Conservation (phyloP, 164 flowering plant genomes). For the Aristolochia fimbriata region DNA sequence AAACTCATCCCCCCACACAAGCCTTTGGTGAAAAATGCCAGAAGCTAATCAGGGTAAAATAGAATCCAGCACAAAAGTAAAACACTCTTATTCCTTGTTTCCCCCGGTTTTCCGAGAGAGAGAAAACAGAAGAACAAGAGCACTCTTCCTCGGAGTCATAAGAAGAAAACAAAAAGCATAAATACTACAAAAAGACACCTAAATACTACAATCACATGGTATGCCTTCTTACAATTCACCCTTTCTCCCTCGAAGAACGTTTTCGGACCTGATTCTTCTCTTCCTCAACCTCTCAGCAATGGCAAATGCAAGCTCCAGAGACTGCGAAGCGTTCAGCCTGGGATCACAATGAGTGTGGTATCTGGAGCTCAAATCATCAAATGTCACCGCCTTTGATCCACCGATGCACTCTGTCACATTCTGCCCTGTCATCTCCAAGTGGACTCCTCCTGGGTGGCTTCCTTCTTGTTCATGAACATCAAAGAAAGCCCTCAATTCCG, state of each 20-base stretch:
- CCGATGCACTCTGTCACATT: constrained; percentile 67
- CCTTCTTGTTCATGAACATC: constrained; percentile 73
- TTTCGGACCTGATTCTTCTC: constrained; percentile 23
- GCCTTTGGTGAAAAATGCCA: too few relatives aligned
- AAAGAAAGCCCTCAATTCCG: constrained; percentile 61
- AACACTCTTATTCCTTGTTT: too few relatives aligned
- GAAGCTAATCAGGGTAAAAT: too few relatives aligned
- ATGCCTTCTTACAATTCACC: too few relatives aligned
- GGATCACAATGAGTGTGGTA: constrained; percentile 71
- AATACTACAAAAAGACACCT: too few relatives aligned
- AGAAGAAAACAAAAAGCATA: too few relatives aligned
- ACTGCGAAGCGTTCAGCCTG: constrained; percentile 57
- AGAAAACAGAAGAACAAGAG: too few relatives aligned
- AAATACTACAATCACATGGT: too few relatives aligned
- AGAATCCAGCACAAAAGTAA: too few relatives aligned
- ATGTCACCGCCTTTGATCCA: constrained; percentile 44
- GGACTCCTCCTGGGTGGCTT: constrained; percentile 59
- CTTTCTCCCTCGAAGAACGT: not conserved
- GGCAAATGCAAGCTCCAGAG: constrained; percentile 52
- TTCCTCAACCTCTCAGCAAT: constrained; percentile 47
- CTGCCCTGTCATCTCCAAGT: constrained; percentile 68
- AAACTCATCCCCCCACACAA: too few relatives aligned
- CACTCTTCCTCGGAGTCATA: too few relatives aligned
- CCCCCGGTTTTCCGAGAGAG: too few relatives aligned
- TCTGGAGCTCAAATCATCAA: constrained; percentile 44